Evolutionary conservation across 106 monocot species (phyloP), one percentile per base, ranked within the genome.

Genomic region (Chionographis japonica): DNA sequence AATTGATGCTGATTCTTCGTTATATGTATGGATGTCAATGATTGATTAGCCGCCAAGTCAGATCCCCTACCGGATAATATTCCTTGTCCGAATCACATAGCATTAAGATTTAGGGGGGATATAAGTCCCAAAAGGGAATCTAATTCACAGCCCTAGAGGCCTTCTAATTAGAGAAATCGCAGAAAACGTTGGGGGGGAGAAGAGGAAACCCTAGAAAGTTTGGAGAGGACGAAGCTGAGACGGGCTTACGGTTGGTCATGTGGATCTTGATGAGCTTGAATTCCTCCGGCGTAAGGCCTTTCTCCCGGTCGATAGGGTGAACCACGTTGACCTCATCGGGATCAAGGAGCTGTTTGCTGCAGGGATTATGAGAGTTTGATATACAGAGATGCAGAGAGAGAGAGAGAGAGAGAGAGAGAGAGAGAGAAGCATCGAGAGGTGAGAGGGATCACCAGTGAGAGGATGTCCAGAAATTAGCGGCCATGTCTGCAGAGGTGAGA

Each of bases 391-490:
- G 3, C 11, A 73, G 2, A 52, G 58, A 67, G 36, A 36, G 58
- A 37, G 49, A 0, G 39, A 41, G 12, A 59, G 49, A 13, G 4
- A 51, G 11, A 20, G 4, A 10, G 35, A 36, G 13, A 11, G 11
- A 10, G 11, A 12, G 52, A 56, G 12, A 41, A 17, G 69, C 14
- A 54, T 18, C 42, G 35, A 49, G 16, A 40, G 39, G 27, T 12
- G 3, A 36, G 51, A 55, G n/a, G 7, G 10, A 14, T 55, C 87
- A 91, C 90, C 19, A 77, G 72, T 91, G 90, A 50, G 90, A 91
- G 1, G 90, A 91, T 4, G 84, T 62, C 90, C 90, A 91, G 81
- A 91, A 91, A 43, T 91, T 91, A 43, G 90, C 90, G 2, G 90
- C 90, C 90, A 91, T 91, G 12, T 8, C 20, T 62, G 4, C 56